A percentile compares a stretch with the other conserved stretches of the same genome.
Conservation (phyloP, 345 rosid genomes). For the Acer yangbiense region DNA sequence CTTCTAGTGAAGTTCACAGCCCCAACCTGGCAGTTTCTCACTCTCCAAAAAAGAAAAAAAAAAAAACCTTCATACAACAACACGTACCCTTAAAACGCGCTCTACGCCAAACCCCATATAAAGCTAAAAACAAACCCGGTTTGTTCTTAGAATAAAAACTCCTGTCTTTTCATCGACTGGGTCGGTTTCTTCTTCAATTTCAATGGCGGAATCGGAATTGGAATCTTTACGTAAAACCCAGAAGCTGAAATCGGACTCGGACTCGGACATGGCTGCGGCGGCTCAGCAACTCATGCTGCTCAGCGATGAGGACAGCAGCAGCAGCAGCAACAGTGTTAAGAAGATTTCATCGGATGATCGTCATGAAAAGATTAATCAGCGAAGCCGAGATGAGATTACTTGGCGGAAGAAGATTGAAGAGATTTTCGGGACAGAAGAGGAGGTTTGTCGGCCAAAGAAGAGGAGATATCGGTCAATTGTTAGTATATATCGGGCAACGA, state of each 20-base stretch:
- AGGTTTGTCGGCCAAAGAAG: slow-evolving; percentile 25
- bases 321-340: neutral
- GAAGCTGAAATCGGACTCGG: slow-evolving; percentile 23
- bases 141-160: neutral
- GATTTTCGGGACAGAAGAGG: slow-evolving; percentile 41
- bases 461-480: slow-evolving; percentile 34
- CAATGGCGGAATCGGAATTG: slow-evolving; percentile 17
- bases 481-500: slow-evolving; percentile 33
- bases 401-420: slow-evolving; percentile 36
- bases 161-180: no score
- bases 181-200: neutral
- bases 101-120: slow-evolving; percentile 14
- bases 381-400: slow-evolving; percentile 25
- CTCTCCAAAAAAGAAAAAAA: neutral
- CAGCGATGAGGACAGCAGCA: slow-evolving; percentile 40
- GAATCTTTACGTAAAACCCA: slow-evolving; percentile 1
- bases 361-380: neutral
- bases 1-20: slow-evolving; percentile 31
- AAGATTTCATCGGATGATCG: neutral
- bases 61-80: neutral
- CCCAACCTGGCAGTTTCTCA: slow-evolving; percentile 31
- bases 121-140: neutral
- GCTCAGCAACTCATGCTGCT: slow-evolving; percentile 45
- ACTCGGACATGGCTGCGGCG: slow-evolving; percentile 37
- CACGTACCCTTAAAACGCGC: slow-evolving; percentile 26